Conservation (phyloP, 129 eudicot genomes). For the Flaveria sonorensis region DNA sequence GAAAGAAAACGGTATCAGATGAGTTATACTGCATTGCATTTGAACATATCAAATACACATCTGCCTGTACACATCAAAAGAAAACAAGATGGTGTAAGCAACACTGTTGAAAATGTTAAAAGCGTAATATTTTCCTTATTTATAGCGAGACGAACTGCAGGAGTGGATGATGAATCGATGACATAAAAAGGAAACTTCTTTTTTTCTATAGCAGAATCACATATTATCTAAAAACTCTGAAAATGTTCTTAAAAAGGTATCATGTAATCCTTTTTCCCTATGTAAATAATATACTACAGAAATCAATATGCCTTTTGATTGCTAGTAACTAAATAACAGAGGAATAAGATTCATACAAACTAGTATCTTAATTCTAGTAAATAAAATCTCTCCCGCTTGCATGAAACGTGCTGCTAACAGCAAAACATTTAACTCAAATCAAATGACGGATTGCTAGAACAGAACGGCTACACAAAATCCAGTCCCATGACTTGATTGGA, state of each 20-base stretch:
- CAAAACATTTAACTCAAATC: neutral
- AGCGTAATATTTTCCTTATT: neutral
- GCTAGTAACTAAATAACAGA: neutral
- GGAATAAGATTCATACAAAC: neutral
- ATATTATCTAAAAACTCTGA: neutral
- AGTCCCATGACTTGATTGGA: neutral
- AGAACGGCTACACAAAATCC: neutral
- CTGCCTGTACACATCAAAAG: constrained; percentile 63
- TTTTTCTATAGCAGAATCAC: neutral
- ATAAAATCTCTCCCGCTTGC: neutral
- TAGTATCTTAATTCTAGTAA: neutral
- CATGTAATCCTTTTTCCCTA: neutral
- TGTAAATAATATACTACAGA: neutral
- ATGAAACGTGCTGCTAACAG: neutral
- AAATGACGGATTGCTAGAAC: neutral
- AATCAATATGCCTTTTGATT: neutral
- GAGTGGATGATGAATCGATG: neutral
- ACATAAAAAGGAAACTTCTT: neutral
- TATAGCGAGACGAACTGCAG: neutral
- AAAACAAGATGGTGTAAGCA: constrained; percentile 1
- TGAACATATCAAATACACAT: constrained; percentile 69
- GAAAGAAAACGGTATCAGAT: constrained; percentile 66
- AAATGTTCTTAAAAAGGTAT: neutral
- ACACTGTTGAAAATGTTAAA: neutral
- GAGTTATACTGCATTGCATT: constrained; percentile 94